Evolutionary conservation across 2,329 filamentous ascomycete genomes (phyloP), one percentile per base, ranked within the genome.

Genomic region (Aspergillus hortae): DNA sequence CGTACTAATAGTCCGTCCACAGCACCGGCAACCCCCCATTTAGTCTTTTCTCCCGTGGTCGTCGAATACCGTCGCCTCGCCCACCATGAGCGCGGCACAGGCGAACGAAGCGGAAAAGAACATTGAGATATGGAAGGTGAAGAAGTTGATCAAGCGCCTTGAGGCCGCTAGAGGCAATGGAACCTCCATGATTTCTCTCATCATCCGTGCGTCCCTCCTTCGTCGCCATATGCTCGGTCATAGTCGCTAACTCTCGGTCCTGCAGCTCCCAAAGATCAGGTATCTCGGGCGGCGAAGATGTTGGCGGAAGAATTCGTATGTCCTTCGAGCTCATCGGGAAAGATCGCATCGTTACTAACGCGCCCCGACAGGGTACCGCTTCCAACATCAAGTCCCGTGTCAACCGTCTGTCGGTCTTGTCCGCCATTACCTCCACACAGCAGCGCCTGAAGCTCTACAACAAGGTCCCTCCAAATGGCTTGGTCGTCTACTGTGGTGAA

Each of bases 331-430:
- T 6, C 4, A 45, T 21, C 5, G 4, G 9, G 6, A 12, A 17
- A 19, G 10, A 42, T 14, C 19, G 2, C 40, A n/a, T 23, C 40
- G 40, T 7, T 42, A 23, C 15, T 12, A 12, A 21, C 11, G 7
- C 17, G 1, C 6, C 6, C 6, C 40, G 15, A 35, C 61, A 94
- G 90, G 94, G 94, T 71, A 99, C 94, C 54, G 95, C 94, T 56
- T 96, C 92, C 67, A 99, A 99, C 79, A 99, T 99, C 81, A 99
- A 99, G 77, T 99, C 94, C 54, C 92, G 94, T 71, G 94, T 99
- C 79, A 99, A 99, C 78, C 87, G 94, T 75, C 89, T 97, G 71
- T 99, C 94, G 48, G 94, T 99, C 63, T 81, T 99, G 64, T 97
- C 92, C 35, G 94, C 94, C 73, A 99, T 99, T 68, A 99, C 94